These are phyloP conservation scores for Gossypium schwendimanii DNA, from an alignment of 441 rosid species.

Conservation along the genomic window DNA sequence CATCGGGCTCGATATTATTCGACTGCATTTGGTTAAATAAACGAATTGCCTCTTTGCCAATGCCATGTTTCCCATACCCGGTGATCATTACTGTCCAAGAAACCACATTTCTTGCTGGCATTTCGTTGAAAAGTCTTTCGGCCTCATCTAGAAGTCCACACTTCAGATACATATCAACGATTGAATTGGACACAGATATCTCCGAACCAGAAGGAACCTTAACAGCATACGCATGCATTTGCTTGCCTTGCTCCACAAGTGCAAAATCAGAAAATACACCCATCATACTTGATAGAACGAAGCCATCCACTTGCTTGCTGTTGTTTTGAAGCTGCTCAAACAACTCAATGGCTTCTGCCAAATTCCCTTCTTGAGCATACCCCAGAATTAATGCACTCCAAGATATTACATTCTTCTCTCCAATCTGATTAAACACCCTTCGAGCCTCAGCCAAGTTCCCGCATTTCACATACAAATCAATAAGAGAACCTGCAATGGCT, in stretches of 20 bases:
- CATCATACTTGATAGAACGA: conserved; percentile 61
- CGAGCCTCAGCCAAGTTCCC: conserved; percentile 46
- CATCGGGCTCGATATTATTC: conserved; percentile 52
- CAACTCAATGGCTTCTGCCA: conserved; percentile 56
- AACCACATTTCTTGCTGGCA: conserved; percentile 54
- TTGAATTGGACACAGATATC: conserved; percentile 57
- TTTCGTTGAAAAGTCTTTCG: conserved; percentile 44
- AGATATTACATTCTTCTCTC: conserved; percentile 56
- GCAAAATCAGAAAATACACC: conserved; percentile 84
- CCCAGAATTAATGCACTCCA: conserved; percentile 75
- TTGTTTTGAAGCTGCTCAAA: conserved; percentile 49
- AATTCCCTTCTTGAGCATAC: conserved; percentile 67
- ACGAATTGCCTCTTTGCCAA: conserved; percentile 51
- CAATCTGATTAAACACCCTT: conserved; percentile 48
- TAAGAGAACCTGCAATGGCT: conserved; percentile 54
- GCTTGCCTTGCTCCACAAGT: conserved; percentile 71
- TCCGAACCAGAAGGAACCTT: conserved; percentile 63
- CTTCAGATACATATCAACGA: conserved; percentile 82
- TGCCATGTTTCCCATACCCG: conserved; percentile 85
- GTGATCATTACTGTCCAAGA: conserved; percentile 89
- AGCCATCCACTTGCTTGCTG: conserved; percentile 38
- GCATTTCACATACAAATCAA: conserved; percentile 72
- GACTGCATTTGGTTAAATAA: conserved; percentile 49
- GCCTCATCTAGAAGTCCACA: conserved; percentile 71
- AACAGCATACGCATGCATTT: conserved; percentile 57